Evolutionary conservation across 2,329 filamentous ascomycete genomes (phyloP).

Genomic region (Hypoxylon sp.): DNA sequence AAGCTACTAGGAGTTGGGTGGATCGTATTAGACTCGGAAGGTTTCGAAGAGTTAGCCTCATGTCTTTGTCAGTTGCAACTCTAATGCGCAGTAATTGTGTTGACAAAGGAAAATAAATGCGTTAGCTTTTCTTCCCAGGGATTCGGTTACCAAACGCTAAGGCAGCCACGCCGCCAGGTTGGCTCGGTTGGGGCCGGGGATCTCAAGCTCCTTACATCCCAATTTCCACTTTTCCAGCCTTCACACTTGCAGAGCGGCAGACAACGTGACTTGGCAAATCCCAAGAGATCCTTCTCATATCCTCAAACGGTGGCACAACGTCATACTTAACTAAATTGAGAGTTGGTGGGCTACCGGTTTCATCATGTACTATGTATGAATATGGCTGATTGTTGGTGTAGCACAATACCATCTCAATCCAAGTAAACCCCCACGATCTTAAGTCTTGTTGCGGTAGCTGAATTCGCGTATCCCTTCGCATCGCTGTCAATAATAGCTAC

Average conservation of each 20-base stretch:
- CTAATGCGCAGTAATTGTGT: slow-evolving; percentile 3
- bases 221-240: slow-evolving; percentile 31
- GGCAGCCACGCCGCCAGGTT: slow-evolving; percentile 1
- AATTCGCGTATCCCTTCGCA: background rate
- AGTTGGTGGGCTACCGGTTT: slow-evolving; percentile 7
- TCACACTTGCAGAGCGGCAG: slow-evolving; percentile 13
- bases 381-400: slow-evolving; percentile 11
- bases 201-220: background rate
- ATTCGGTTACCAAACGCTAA: slow-evolving; percentile 14
- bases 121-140: slow-evolving; percentile 3
- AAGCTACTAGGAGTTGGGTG: background rate
- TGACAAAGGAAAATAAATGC: slow-evolving; percentile 1
- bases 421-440: background rate
- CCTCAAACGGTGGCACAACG: slow-evolving; percentile 25
- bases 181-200: slow-evolving; percentile 13
- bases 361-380: slow-evolving; percentile 8
- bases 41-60: slow-evolving; percentile 17
- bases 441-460: background rate
- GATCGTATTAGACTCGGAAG: slow-evolving; percentile 4
- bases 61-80: slow-evolving; percentile 20
- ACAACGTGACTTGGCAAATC: slow-evolving; percentile 33
- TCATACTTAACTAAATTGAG: slow-evolving; percentile 23
- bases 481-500: background rate
- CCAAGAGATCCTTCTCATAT: slow-evolving; percentile 33
- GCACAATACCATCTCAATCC: slow-evolving; percentile 3